These are phyloP conservation scores for Amborella trichopoda DNA, from an alignment of 164 flowering plant genomes.

Conservation along the genomic window DNA sequence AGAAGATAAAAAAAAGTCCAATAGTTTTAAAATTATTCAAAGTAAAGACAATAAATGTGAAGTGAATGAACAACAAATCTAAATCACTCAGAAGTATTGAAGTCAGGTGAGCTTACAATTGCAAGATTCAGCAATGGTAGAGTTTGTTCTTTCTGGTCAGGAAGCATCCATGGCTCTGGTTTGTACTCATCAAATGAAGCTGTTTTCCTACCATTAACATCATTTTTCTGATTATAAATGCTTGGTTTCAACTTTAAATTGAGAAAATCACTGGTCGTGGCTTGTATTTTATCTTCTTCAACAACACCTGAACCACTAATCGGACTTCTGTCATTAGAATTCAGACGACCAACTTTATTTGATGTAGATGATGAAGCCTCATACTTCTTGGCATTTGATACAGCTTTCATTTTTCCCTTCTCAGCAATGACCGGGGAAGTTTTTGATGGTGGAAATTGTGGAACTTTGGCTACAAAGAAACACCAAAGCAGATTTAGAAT, in stretches of 20 bases:
- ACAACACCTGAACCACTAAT: constrained; percentile 14
- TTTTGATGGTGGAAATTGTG: constrained; percentile 12
- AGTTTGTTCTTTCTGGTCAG: constrained; percentile 30
- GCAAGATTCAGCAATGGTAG: constrained; percentile 81
- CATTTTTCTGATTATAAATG: constrained; percentile 19
- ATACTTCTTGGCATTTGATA: constrained; percentile 14
- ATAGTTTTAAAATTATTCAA: background rate
- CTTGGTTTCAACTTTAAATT: constrained; percentile 23
- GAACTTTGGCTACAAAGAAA: constrained; percentile 14
- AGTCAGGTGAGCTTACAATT: constrained; percentile 42
- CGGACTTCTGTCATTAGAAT: constrained; percentile 10
- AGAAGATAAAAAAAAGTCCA: background rate
- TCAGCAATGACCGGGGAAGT: constrained; percentile 11
- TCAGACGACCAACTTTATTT: constrained; percentile 14
- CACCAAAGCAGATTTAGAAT: no score
- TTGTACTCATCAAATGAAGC: constrained; percentile 26
- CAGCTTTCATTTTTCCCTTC: constrained; percentile 4
- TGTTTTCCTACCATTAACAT: constrained; percentile 11
- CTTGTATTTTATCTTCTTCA: constrained; percentile 12
- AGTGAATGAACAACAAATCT: background rate
- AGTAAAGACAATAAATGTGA: background rate
- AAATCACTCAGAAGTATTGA: background rate
- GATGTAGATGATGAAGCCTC: constrained; percentile 15
- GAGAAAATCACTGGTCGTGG: constrained; percentile 18
- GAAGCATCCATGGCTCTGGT: constrained; percentile 79